Conservation (phyloP, 352 stramenopile genomes). For the Globisporangium rhizosaccharum region DNA sequence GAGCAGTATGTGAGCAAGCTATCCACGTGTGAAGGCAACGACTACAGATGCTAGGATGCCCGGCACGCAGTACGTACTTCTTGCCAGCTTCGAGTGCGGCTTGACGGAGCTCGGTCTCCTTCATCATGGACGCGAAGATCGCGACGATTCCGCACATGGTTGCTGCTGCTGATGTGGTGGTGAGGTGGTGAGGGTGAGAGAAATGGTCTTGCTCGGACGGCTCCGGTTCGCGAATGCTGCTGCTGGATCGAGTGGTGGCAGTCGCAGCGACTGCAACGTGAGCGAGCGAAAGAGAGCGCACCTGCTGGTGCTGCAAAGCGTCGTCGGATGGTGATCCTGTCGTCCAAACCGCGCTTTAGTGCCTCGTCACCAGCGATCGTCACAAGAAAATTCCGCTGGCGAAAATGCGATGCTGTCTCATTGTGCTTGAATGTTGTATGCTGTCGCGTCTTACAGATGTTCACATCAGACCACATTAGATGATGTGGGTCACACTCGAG, state of each 20-base stretch:
- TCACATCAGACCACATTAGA: no score
- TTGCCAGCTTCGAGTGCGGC: slow-evolving; percentile 94
- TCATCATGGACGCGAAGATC: slow-evolving; percentile 95
- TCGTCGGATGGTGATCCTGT: not conserved
- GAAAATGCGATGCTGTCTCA: not conserved
- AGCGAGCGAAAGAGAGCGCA: not conserved
- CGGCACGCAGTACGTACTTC: slow-evolving; percentile 28
- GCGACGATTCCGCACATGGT: slow-evolving; percentile 98
- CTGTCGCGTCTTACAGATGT: no score
- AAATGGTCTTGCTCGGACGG: slow-evolving; percentile 1
- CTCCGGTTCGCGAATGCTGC: slow-evolving; percentile 8
- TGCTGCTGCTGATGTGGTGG: not conserved
- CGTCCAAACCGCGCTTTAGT: not conserved
- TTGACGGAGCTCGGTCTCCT: slow-evolving; percentile 90
- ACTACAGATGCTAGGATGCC: not conserved
- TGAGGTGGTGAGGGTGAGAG: no score
- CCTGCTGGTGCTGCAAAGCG: not conserved
- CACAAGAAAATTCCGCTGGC: slow-evolving; percentile 37
- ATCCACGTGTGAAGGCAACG: not conserved
- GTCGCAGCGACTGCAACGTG: not conserved
- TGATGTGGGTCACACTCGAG: not conserved
- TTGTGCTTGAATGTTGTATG: not conserved
- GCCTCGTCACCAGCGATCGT: not conserved
- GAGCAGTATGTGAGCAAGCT: not conserved
- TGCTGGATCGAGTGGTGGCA: slow-evolving; percentile 2